These are phyloP conservation scores for Oryza australiensis DNA, from an alignment of 176 grass and related monocot genomes.

Conservation along the genomic window DNA sequence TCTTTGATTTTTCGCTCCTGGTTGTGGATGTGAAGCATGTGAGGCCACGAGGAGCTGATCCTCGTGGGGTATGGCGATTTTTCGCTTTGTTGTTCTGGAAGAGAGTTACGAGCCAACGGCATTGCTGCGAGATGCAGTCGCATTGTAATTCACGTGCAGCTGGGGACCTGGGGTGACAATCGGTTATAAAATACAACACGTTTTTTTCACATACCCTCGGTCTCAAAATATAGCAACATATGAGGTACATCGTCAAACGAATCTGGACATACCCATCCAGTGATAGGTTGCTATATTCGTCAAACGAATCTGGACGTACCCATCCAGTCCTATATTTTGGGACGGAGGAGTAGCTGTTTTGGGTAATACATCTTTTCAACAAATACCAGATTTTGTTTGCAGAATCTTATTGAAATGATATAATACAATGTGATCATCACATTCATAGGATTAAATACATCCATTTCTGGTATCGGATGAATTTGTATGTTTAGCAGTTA, in stretches of 20 bases:
- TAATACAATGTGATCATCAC: not conserved
- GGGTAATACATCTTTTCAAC: not conserved
- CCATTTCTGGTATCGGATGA: not conserved
- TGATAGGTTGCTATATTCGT: too few relatives aligned
- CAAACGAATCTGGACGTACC: too few relatives aligned
- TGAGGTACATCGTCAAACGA: too few relatives aligned
- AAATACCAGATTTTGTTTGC: not conserved
- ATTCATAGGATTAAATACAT: not conserved
- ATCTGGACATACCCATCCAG: too few relatives aligned
- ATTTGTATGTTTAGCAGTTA: not conserved
- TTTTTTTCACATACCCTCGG: too few relatives aligned
- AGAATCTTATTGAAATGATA: not conserved
- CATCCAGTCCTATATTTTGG: too few relatives aligned
- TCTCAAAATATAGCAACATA: too few relatives aligned
- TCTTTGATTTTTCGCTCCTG: not conserved
- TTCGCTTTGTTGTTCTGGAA: not conserved
- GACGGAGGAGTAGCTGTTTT: not conserved
- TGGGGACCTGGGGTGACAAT: not conserved
- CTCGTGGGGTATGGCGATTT: not conserved
- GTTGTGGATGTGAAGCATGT: not conserved
- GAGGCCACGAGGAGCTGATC: conserved; percentile 10
- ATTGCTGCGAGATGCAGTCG: not conserved
- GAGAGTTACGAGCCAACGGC: not conserved
- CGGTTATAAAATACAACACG: not conserved
- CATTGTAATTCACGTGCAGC: not conserved